Base-by-base conservation (phyloP, 164 flowering plant species). In the Chloranthus sessilifolius region DNA sequence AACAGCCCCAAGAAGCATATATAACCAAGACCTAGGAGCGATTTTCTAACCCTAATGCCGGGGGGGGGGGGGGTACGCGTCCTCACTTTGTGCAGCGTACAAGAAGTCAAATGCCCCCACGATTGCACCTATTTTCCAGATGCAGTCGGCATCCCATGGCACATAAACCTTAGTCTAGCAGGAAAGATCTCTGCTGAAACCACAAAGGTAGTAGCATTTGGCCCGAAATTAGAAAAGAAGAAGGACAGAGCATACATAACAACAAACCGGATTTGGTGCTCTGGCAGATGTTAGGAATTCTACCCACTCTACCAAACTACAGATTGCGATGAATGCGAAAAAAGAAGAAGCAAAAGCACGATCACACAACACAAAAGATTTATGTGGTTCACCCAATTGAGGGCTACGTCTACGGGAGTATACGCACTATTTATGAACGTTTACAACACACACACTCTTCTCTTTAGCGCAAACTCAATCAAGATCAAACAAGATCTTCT, bases 111-210 rank as follows among this genome's bases (percentile, higher is more conserved):
- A 53, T 7, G 57, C 57, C 0, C 57, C 57, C 9, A 53, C 15
- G 26, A 53, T 53, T 7, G 57, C 57, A 17, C 57, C 57, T 0
- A 47, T 15, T 53, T 53, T 12, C 57, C 57, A 1, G 45, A 39
- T 0, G 55, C 60, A 0, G 61, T 55, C 4, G 61, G 49, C 5
- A 58, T 58, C 4, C 61, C 61, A n/a, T 58, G 61, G 30, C 61
- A 58, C 8, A 55, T 58, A 2, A 55, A 58, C 48, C 61, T 20
- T 3, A 58, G 36, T 22, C 58, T 54, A 0, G 58, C 58, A 20
- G 55, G 45, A 10, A 52, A 52, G 12, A 52, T 52, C 55, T 52
- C 55, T 3, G 55, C 55, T 1, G 58, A 50, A 7, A 54, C 38
- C 1, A 54, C 24, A 34, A 54, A 54, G 29, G 58, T 54, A 14